Percentiles rank a stretch among this genome's conserved stretches.
These are phyloP conservation scores for Colletotrichum tropicale DNA, from an alignment of 2,329 filamentous ascomycete species.

Conservation along the genomic window DNA sequence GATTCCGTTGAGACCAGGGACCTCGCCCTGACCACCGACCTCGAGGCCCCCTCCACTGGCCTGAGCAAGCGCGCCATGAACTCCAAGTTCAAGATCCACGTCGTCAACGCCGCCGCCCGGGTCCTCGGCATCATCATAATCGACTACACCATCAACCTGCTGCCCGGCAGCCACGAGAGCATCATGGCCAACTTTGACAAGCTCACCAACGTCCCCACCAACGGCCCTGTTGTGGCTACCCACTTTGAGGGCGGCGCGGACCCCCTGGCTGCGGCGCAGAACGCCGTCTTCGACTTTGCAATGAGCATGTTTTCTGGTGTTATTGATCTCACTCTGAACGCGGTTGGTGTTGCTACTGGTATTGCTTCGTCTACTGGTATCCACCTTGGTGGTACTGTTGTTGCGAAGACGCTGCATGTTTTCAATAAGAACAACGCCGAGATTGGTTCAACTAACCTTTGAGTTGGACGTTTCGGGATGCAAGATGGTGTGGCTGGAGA, in stretches of 20 bases:
- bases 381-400: rapidly evolving
- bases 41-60: neutral
- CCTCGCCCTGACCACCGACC: neutral
- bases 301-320: neutral
- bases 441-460: neutral
- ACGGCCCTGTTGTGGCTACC: neutral
- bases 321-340: rapidly evolving
- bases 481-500: too few relatives aligned
- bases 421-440: neutral
- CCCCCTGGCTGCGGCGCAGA: neutral
- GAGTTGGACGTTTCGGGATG: rapidly evolving
- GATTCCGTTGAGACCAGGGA: neutral
- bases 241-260: neutral
- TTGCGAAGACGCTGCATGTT: neutral
- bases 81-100: neutral
- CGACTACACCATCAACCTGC: neutral
- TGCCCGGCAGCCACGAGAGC: neutral
- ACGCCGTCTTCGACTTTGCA: rapidly evolving
- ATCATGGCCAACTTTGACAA: neutral
- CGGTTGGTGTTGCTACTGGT: neutral
- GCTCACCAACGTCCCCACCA: neutral
- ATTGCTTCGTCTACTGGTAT: neutral
- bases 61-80: neutral
- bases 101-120: neutral
- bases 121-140: neutral